Evolutionary conservation across 345 rosid genomes (phyloP).

Genomic region (Erysimum cheiranthoides): DNA sequence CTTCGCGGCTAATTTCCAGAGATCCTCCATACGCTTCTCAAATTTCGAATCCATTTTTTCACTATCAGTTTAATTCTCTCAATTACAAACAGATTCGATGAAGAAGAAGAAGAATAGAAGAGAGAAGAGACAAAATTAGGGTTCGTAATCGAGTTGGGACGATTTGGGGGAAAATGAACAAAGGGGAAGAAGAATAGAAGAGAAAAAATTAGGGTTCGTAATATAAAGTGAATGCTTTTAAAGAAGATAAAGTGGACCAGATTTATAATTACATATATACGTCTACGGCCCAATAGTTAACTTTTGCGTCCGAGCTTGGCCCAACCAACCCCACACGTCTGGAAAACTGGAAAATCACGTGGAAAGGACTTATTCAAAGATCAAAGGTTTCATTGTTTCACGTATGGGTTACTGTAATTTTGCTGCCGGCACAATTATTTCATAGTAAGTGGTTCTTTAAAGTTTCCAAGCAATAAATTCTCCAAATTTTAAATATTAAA

Average conservation of each 20-base stretch:
- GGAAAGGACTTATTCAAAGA: conserved; percentile 3
- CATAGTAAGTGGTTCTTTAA: conserved; percentile 34
- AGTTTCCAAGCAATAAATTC: conserved; percentile 35
- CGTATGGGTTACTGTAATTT: conserved; percentile 39
- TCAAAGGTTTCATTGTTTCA: conserved; percentile 24
- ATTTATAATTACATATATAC: neutral
- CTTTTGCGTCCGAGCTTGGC: neutral
- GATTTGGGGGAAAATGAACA: too few species aligned
- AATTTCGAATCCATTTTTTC: too few species aligned
- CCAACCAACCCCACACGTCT: conserved; percentile 27
- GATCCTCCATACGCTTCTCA: too few species aligned
- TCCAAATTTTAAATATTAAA: neutral
- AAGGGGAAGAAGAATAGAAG: too few species aligned
- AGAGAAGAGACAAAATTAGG: too few species aligned
- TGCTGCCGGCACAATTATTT: conserved; percentile 23
- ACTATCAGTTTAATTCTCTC: too few species aligned
- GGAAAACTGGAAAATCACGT: conserved; percentile 15
- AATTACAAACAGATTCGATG: too few species aligned
- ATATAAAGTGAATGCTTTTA: too few species aligned
- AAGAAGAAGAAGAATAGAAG: too few species aligned
- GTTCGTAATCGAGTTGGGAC: too few species aligned
- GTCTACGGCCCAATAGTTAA: conserved; percentile 17
- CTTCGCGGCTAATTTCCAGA: too few species aligned
- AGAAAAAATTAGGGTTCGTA: too few species aligned
- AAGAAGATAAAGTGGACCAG: conserved; percentile 12